Evolutionary conservation across 768 basidiomycete species (phyloP), one percentile per base, ranked within the genome.

Genomic region (Pisolithus sp.): DNA sequence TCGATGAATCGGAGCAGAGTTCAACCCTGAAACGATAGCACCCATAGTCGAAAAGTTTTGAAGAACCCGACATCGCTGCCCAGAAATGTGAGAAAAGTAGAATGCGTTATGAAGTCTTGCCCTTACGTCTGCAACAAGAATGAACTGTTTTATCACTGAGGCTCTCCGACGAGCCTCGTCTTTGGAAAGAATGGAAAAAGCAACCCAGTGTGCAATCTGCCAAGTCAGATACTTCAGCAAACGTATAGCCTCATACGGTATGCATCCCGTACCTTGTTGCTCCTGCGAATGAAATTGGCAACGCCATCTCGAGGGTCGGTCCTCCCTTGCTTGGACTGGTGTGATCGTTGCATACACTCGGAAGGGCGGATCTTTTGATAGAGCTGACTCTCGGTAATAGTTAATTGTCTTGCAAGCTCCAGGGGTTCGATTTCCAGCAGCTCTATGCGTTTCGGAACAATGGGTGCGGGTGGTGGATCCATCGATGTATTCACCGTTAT

Each of bases 11-110:
- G 82, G 80, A 1, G 85, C 77, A 6, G 80, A 79, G 62, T 83
- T 83, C 53, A 86, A 68, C 18, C 83, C 85, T 2, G 85, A 84
- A 40, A 84, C 74, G 41, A 86, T 74, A 26, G 82, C 83, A 40
- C 81, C 79, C 74, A 86, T 79, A 7, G 79, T 79, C 23, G 83
- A 82, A 57, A 80, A 86, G 64, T 86, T 86, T 62, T 83, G 79
- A 46, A 86, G 65, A 4, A 62, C 46, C n/a, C 78, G 76, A 59
- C 84, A 83, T 15, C 79, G 77, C 84, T 86, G 59, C 49, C 34
- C 49, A 17, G 28, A 20, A 44, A 21, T 5, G 26, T 61, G 20
- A 56, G 51, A 12, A 57, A 50, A 21, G 7, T 9, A 23, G 40
- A 15, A 38, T 18, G 13, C n/a, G 5, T 6, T 13, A n/a, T 21